Conservation (phyloP, 2,329 filamentous ascomycete species). For the Pseudonectria foliicola region DNA sequence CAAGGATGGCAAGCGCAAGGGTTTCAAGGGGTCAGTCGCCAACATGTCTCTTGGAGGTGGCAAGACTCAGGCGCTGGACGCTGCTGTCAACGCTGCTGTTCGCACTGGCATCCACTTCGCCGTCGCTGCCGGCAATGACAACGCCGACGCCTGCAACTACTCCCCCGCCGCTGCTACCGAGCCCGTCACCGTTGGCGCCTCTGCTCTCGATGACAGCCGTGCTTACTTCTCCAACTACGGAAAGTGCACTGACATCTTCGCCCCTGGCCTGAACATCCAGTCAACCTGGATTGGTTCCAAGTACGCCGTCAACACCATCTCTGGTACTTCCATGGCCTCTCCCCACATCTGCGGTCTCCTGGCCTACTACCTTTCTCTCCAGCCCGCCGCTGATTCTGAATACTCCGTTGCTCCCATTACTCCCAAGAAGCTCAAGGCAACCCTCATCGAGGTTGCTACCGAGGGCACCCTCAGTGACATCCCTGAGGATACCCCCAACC, state of each 20-base stretch:
- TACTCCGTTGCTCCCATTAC: slow-evolving; percentile 86
- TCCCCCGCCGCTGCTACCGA: slow-evolving; percentile 88
- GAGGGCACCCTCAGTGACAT: slow-evolving; percentile 71
- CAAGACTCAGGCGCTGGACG: slow-evolving; percentile 87
- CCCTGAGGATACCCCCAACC: slow-evolving; percentile 79
- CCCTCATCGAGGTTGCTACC: slow-evolving; percentile 78
- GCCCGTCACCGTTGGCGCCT: slow-evolving; percentile 93
- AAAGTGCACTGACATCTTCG: slow-evolving; percentile 99
- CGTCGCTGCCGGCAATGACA: slow-evolving; percentile 97
- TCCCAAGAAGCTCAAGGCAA: slow-evolving; percentile 88
- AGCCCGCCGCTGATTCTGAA: slow-evolving; percentile 82
- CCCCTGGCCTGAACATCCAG: slow-evolving; percentile 90
- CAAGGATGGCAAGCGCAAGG: slow-evolving; percentile 85
- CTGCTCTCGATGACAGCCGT: slow-evolving; percentile 86
- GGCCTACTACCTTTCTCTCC: slow-evolving; percentile 95
- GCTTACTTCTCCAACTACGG: slow-evolving; percentile 99
- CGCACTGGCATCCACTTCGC: slow-evolving; percentile 92
- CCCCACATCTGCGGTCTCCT: slow-evolving; percentile 94
- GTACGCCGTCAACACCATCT: slow-evolving; percentile 97
- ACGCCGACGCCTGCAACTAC: slow-evolving; percentile 98
- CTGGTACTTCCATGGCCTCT: slow-evolving; percentile 97
- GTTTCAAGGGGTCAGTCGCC: slow-evolving; percentile 97
- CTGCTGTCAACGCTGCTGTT: slow-evolving; percentile 90
- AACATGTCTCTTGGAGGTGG: slow-evolving; percentile 99
- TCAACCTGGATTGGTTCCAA: slow-evolving; percentile 98